Base-by-base conservation (phyloP, 768 basidiomycete genomes). In the Lactarius indigo region DNA sequence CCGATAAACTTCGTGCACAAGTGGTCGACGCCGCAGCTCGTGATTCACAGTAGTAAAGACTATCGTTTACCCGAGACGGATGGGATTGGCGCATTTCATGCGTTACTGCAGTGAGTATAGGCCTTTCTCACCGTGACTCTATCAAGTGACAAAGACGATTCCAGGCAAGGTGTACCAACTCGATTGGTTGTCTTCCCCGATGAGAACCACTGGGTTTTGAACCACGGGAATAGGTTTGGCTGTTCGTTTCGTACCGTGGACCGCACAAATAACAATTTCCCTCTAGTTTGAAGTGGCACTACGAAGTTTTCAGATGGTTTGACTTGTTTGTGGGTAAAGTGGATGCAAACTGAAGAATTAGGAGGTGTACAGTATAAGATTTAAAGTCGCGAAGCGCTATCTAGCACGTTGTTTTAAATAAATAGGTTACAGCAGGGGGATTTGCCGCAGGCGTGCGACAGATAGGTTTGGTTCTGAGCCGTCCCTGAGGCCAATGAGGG, bases 251-350 rank as follows among this genome's bases (percentile, higher is more conserved):
- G n/a, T 20, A 2, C 31, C 42, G 47, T n/a, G 8, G 28, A 23
- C 18, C 26, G 26, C 6, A 20, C 33, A 20, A 1, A 50, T 47
- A 47, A 12, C 47, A n/a, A 64, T 37, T 44, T 17, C 17, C 50
- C 10, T 26, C 57, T 72, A 91, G 92, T 74, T 78, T 96, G 75
- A 94, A 94, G 75, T 98, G 96, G 96, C 93, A 98, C 77, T 81
- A 90, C 70, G 96, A 99, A 75, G 90, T 98, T 15, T 89, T 99
- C 78, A 82, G 85, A 66, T 98, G 94, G 94, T 89, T 97, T 68
- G 85, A 89, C 64, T 76, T 85, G 72, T 91, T 83, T 71, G 80
- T 89, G 15, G 87, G 85, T 39, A 69, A 72, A 44, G 64, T 39
- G 60, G 61, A 64, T 3, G n/a, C 56, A 26, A 59, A 64, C 20